Evolutionary conservation across 1,284 basidiomycete genomes (phyloP).

Genomic region (Pseudozyma pruni): DNA sequence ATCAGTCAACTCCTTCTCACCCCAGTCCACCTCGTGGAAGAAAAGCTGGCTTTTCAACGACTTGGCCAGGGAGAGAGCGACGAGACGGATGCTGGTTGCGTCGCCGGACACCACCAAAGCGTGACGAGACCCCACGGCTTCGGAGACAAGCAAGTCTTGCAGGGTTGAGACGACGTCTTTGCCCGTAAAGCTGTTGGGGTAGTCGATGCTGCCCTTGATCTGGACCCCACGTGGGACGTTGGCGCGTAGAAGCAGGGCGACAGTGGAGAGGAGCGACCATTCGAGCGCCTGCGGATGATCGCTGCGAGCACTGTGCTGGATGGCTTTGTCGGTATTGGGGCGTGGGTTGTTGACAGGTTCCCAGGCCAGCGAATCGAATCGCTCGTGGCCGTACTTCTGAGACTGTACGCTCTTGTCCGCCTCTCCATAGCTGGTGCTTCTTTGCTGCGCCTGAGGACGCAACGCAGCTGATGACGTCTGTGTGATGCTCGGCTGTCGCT

Average conservation of each 20-base stretch:
- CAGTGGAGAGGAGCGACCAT: constrained; percentile 83
- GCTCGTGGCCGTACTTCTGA: constrained; percentile 23
- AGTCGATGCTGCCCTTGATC: constrained; percentile 70
- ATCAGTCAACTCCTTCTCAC: constrained; percentile 82
- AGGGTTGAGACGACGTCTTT: constrained; percentile 61
- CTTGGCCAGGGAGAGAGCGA: constrained; percentile 85
- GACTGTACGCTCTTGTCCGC: constrained; percentile 8
- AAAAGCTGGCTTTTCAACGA: constrained; percentile 90
- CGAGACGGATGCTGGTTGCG: constrained; percentile 70
- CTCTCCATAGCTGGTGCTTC: background rate
- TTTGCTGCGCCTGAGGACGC: constrained; percentile 2
- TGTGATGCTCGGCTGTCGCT: constrained; percentile 16
- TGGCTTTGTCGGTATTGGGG: background rate
- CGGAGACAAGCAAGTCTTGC: constrained; percentile 38
- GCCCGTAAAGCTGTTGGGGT: constrained; percentile 65
- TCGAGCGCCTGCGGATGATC: constrained; percentile 69
- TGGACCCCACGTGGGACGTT: constrained; percentile 85
- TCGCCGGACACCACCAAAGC: constrained; percentile 19
- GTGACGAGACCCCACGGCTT: constrained; percentile 69
- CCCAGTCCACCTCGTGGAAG: constrained; percentile 98
- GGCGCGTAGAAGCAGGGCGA: constrained; percentile 86
- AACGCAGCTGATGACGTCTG: background rate
- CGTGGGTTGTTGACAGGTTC: constrained; percentile 31
- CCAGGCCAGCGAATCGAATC: constrained; percentile 40
- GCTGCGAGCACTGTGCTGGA: constrained; percentile 1